Conservation (phyloP, 1,284 basidiomycete genomes). For the Cystobasidium sp. region DNA sequence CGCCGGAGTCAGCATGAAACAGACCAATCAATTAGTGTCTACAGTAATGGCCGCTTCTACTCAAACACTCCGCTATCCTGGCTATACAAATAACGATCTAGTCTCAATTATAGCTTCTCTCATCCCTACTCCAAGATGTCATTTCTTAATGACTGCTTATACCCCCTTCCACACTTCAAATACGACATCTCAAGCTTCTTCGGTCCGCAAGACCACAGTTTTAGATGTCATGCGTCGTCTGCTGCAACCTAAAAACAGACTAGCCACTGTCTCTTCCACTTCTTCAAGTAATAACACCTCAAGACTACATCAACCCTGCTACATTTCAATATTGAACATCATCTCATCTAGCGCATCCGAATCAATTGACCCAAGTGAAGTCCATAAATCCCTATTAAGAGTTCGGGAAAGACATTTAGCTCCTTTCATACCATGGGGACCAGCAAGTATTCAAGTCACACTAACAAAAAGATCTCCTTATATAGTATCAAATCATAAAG, state of each 20-base stretch:
- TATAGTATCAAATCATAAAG: constrained; percentile 74
- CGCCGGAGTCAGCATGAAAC: constrained; percentile 29
- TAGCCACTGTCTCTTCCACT: constrained; percentile 70
- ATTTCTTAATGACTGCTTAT: constrained; percentile 99
- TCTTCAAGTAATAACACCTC: constrained; percentile 76
- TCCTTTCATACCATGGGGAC: constrained; percentile 99
- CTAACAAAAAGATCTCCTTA: constrained; percentile 90
- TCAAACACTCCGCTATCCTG: constrained; percentile 94
- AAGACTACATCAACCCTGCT: constrained; percentile 63
- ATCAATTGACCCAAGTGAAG: constrained; percentile 61
- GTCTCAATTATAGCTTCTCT: constrained; percentile 96
- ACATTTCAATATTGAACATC: constrained; percentile 97
- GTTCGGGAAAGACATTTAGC: constrained; percentile 96
- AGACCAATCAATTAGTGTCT: constrained; percentile 62
- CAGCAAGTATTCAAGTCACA: constrained; percentile 96
- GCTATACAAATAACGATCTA: constrained; percentile 99
- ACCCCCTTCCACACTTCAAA: constrained; percentile 85
- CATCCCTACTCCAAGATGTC: constrained; percentile 97
- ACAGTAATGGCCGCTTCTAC: constrained; percentile 97
- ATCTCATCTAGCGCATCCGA: constrained; percentile 60
- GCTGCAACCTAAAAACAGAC: constrained; percentile 96
- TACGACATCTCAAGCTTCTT: constrained; percentile 72
- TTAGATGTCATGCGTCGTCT: constrained; percentile 98
- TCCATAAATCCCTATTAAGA: constrained; percentile 93
- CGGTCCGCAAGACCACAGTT: constrained; percentile 84